Percentiles rank a stretch among this genome's conserved stretches.
Conservation (phyloP, 192 early-diverging fungal genomes). For the Rhizophagus prolifer region DNA sequence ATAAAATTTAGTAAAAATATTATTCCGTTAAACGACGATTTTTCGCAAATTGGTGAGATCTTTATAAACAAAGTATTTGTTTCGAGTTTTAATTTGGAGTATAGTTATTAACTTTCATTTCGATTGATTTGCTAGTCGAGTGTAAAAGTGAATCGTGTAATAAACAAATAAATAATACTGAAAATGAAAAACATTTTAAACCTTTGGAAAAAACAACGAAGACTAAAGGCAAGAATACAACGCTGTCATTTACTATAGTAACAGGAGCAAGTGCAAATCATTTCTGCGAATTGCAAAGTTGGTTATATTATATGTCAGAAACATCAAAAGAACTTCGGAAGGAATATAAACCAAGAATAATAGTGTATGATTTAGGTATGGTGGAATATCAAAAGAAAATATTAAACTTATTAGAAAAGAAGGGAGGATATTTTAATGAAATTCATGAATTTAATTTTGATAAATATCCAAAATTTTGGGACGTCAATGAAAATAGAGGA, state of each 20-base stretch:
- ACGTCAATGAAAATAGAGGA: conserved; percentile 38
- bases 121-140: neutral
- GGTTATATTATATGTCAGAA: neutral
- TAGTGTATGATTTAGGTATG: conserved; percentile 54
- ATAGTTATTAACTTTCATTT: neutral
- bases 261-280: conserved; percentile 15
- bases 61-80: neutral
- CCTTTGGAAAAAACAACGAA: no score
- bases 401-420: conserved; percentile 36
- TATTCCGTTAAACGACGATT: neutral
- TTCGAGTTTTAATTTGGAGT: neutral
- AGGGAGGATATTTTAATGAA: conserved; percentile 42
- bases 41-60: neutral
- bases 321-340: neutral
- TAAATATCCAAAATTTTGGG: conserved; percentile 49
- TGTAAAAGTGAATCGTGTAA: neutral
- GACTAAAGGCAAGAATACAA: neutral
- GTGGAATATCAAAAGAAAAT: conserved; percentile 36
- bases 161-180: no score
- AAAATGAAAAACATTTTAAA: no score
- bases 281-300: conserved; percentile 7
- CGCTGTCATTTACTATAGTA: neutral
- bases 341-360: conserved; percentile 28
- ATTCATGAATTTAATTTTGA: conserved; percentile 39
- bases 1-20: neutral